Conservation (phyloP, 345 rosid species). For the Salix brachista region DNA sequence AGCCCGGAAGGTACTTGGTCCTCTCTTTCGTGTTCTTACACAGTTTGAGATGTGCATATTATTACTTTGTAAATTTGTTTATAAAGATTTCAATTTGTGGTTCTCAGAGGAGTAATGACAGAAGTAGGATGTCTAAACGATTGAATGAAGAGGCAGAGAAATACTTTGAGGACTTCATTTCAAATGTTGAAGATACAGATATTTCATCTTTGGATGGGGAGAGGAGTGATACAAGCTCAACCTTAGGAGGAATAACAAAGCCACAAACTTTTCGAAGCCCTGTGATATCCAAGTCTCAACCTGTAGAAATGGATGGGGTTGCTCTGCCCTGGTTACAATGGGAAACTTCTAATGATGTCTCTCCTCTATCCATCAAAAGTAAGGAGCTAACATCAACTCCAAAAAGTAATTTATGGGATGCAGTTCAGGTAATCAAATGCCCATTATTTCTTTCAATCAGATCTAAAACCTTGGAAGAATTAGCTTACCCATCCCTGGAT, state of each 20-base stretch:
- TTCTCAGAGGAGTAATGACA: slow-evolving; percentile 69
- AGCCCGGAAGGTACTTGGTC: slow-evolving; percentile 48
- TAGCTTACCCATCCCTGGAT: background rate
- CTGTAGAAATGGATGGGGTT: slow-evolving; percentile 84
- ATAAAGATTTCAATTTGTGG: background rate
- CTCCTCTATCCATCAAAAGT: slow-evolving; percentile 35
- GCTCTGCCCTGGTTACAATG: slow-evolving; percentile 89
- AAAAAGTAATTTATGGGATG: slow-evolving; percentile 30
- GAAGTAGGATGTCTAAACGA: slow-evolving; percentile 60
- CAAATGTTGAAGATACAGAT: slow-evolving; percentile 87
- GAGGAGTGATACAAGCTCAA: slow-evolving; percentile 84
- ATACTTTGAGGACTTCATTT: slow-evolving; percentile 82
- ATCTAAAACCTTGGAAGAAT: background rate
- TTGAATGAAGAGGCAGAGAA: slow-evolving; percentile 88
- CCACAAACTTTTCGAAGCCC: slow-evolving; percentile 39
- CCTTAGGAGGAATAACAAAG: slow-evolving; percentile 49
- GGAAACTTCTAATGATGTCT: slow-evolving; percentile 75
- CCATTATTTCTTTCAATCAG: background rate
- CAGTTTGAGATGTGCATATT: slow-evolving; percentile 6
- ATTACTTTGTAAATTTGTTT: background rate
- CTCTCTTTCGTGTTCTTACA: background rate
- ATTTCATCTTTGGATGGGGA: slow-evolving; percentile 92
- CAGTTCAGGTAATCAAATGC: slow-evolving; percentile 36
- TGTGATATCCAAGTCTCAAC: slow-evolving; percentile 29
- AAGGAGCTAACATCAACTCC: slow-evolving; percentile 32